These are phyloP conservation scores for Cylindrotheca closterium DNA, from an alignment of 108 stramenopile genomes.

Conservation along the genomic window DNA sequence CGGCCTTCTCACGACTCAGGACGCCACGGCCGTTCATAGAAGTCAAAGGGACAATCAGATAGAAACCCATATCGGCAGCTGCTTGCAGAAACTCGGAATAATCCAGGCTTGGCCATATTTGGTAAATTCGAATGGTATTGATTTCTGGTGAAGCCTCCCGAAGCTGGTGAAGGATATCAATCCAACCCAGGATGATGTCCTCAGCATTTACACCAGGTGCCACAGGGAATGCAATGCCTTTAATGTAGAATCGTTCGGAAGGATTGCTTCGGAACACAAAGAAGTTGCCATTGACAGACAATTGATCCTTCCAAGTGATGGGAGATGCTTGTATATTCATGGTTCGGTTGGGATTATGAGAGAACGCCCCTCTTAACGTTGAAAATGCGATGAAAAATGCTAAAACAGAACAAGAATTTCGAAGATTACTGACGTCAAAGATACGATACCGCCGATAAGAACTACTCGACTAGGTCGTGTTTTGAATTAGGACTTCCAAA, in stretches of 20 bases:
- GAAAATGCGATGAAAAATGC: too few relatives aligned
- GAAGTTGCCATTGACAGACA: constrained; percentile 45
- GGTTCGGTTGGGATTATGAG: too few relatives aligned
- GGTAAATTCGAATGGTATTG: constrained; percentile 63
- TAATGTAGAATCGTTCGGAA: constrained; percentile 42
- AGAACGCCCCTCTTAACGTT: too few relatives aligned
- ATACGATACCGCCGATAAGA: too few relatives aligned
- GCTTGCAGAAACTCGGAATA: constrained; percentile 32
- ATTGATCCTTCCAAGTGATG: constrained; percentile 20
- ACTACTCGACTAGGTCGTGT: too few relatives aligned
- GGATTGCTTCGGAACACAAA: constrained; percentile 26
- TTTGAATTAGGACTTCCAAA: too few relatives aligned
- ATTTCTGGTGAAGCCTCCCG: constrained; percentile 27
- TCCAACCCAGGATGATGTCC: constrained; percentile 54
- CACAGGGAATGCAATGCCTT: constrained; percentile 69
- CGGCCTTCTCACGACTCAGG: constrained; percentile 36
- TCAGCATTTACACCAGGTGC: constrained; percentile 28
- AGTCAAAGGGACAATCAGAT: constrained; percentile 66
- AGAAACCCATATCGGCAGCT: constrained; percentile 56
- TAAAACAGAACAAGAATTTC: too few relatives aligned
- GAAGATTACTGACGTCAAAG: too few relatives aligned
- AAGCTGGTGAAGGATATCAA: constrained; percentile 51
- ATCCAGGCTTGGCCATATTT: constrained; percentile 18
- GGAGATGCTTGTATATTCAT: too few relatives aligned
- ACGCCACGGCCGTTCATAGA: constrained; percentile 38